A percentile compares a stretch with the other conserved stretches of the same genome.
These are phyloP conservation scores for Oryza glaberrima DNA, from an alignment of 176 grass and related monocot genomes.

Conservation along the genomic window DNA sequence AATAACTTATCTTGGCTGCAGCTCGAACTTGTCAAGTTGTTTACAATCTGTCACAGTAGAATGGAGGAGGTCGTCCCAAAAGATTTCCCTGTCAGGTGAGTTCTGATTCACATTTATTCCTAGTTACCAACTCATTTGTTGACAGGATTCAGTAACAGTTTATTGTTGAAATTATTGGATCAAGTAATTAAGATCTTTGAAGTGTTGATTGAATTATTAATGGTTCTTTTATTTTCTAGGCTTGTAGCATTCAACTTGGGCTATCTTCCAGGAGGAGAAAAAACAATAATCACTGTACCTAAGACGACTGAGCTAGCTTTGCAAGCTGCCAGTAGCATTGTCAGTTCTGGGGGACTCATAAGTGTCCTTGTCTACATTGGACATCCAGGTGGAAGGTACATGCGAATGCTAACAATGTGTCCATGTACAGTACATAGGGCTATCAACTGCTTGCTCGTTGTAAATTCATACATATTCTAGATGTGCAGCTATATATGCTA, in stretches of 20 bases:
- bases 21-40: constrained; percentile 70
- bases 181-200: constrained; percentile 10
- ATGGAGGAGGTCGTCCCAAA: constrained; percentile 83
- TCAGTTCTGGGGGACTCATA: constrained; percentile 66
- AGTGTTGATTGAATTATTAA: background rate
- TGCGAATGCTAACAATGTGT: background rate
- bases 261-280: constrained; percentile 89
- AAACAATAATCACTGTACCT: constrained; percentile 74
- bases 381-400: constrained; percentile 92
- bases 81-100: constrained; percentile 71
- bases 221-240: constrained; percentile 47
- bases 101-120: constrained; percentile 22
- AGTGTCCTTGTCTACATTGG: constrained; percentile 89
- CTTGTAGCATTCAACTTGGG: constrained; percentile 93
- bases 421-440: too few relatives aligned
- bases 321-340: constrained; percentile 72
- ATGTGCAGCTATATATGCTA: too few relatives aligned
- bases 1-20: constrained; percentile 28
- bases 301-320: constrained; percentile 74
- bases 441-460: too few relatives aligned
- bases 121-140: constrained; percentile 9
- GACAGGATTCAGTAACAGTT: background rate
- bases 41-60: constrained; percentile 75
- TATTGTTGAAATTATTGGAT: constrained; percentile 24
- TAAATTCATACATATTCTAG: too few relatives aligned